Percentiles rank a stretch among this genome's conserved stretches.
Evolutionary conservation across 176 grass and related monocot species (phyloP).

Genomic region (Alloteropsis semialata): DNA sequence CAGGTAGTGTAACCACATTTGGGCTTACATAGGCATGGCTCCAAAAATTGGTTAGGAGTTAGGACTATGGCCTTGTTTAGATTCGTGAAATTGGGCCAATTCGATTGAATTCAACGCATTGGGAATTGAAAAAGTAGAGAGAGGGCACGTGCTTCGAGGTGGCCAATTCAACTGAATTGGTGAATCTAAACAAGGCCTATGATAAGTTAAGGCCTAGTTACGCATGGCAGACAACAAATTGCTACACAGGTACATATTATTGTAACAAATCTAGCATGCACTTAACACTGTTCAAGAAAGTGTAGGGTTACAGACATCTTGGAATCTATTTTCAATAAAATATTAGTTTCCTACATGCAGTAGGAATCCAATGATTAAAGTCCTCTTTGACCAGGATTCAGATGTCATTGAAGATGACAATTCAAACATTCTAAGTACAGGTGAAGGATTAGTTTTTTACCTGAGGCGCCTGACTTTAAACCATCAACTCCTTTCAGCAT

Average conservation of each 20-base stretch:
- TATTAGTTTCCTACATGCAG: neutral
- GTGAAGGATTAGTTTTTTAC: constrained; percentile 7
- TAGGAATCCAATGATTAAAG: neutral
- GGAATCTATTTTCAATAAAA: neutral
- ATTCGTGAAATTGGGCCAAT: too few species aligned
- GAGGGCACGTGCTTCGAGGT: too few species aligned
- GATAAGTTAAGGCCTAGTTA: neutral
- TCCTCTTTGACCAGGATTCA: neutral
- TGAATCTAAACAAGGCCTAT: too few species aligned
- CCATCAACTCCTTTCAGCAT: constrained; percentile 28
- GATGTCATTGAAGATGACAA: neutral
- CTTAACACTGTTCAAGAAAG: neutral
- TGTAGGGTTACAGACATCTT: neutral
- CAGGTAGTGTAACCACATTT: neutral
- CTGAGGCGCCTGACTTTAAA: constrained; percentile 28
- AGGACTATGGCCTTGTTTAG: too few species aligned
- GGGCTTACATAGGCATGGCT: neutral
- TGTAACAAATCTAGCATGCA: neutral
- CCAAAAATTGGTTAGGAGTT: neutral
- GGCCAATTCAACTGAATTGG: too few species aligned
- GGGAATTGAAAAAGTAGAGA: too few species aligned
- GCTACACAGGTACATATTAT: neutral
- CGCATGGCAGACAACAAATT: neutral
- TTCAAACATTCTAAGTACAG: constrained; percentile 20
- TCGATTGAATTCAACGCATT: too few species aligned